Conservation (phyloP, 73 alveolate species). For the Tetrahymena elliotti region DNA sequence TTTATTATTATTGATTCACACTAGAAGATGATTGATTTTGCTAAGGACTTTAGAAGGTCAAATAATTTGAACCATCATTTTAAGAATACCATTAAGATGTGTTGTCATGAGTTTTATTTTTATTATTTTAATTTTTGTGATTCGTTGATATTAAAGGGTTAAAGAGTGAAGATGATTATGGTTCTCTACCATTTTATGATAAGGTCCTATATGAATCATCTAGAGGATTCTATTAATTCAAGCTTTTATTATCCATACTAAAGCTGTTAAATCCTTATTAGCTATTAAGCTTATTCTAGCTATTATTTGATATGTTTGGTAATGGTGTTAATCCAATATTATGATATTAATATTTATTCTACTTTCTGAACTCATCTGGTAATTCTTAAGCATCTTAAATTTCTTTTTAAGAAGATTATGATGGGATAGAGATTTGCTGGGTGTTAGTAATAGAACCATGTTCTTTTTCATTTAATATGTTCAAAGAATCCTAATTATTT, state of each 20-base stretch:
- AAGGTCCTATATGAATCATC: background rate
- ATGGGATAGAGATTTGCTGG: background rate
- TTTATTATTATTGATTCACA: background rate
- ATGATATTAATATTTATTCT: background rate
- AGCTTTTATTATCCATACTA: background rate
- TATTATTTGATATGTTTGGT: background rate
- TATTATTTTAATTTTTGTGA: background rate
- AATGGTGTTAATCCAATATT: background rate
- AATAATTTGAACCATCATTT: background rate
- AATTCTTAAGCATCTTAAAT: background rate
- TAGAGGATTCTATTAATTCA: background rate
- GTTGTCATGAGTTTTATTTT: background rate
- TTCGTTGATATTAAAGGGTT: background rate
- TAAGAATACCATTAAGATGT: background rate
- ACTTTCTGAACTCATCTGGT: background rate
- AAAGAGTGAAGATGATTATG: background rate
- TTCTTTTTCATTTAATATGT: background rate
- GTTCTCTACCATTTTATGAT: background rate
- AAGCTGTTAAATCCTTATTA: background rate
- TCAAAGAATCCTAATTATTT: background rate
- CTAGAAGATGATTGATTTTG: background rate
- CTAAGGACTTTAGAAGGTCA: background rate
- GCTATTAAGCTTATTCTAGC: background rate
- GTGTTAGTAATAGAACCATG: background rate
- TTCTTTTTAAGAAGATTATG: background rate